Evolutionary conservation across 1,284 basidiomycete species (phyloP).

Genomic region (Schizophyllum commune): DNA sequence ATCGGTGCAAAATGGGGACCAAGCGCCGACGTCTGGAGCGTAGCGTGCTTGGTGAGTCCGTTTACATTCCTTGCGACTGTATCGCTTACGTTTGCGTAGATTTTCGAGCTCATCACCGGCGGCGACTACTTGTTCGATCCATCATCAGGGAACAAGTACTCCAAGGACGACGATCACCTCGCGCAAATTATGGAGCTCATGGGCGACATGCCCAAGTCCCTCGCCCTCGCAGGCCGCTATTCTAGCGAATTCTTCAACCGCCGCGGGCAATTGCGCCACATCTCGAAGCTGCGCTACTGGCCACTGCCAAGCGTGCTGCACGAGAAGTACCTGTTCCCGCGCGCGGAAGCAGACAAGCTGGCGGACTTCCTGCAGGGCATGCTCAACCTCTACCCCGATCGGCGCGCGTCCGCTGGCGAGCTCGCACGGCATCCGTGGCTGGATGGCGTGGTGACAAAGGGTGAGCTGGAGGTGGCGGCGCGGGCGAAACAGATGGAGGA

Average conservation of each 20-base stretch:
- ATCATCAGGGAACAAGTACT: constrained; percentile 9
- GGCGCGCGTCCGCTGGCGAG: constrained; percentile 6
- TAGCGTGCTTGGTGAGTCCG: constrained; percentile 66
- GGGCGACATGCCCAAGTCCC: constrained; percentile 65
- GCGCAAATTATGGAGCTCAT: constrained; percentile 88
- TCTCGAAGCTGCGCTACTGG: constrained; percentile 13
- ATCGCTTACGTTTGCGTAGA: constrained; percentile 27
- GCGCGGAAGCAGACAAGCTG: constrained; percentile 8
- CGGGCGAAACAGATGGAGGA: not conserved
- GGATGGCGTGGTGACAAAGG: not conserved
- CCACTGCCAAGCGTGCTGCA: constrained; percentile 11
- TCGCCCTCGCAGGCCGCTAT: constrained; percentile 70
- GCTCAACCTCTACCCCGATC: constrained; percentile 5
- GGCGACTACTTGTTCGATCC: constrained; percentile 76
- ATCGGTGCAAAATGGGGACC: constrained; percentile 79
- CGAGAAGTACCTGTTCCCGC: constrained; percentile 15
- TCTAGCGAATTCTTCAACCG: constrained; percentile 65
- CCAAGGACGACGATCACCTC: constrained; percentile 79
- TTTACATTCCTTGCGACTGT: not conserved
- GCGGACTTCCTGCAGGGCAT: constrained; percentile 11
- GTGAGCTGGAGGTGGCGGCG: not conserved
- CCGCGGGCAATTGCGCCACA: constrained; percentile 12
- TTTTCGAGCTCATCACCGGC: constrained; percentile 73
- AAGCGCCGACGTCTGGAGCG: constrained; percentile 85
- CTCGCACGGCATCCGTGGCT: constrained; percentile 7